phyloP scores from a whole-genome alignment of 139 green algal species.

The Chlamydomonas sphaeroides region DNA sequence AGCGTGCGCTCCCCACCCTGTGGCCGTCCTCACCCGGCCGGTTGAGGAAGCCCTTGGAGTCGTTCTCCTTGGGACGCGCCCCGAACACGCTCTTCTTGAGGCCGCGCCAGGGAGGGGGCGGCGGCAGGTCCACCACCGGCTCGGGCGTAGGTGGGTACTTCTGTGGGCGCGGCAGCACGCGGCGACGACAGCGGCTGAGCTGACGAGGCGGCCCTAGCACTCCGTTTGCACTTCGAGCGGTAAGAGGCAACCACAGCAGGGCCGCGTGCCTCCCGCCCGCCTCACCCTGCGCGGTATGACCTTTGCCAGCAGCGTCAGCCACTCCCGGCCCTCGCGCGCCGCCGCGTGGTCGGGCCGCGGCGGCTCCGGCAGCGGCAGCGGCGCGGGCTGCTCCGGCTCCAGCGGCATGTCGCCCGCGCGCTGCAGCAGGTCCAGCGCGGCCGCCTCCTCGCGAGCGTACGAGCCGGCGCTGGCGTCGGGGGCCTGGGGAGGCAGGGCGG shows the following conservation, averaged over 20 bases:
- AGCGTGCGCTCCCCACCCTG: too few species aligned
- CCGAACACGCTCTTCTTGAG: constrained; percentile 8
- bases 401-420: neutral
- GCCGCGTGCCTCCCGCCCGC: too few species aligned
- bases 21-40: neutral
- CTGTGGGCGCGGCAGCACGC: too few species aligned
- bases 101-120: neutral
- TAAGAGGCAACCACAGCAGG: too few species aligned
- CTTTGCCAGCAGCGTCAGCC: neutral
- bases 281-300: neutral
- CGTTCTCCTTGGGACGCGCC: constrained; percentile 1
- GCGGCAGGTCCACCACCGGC: neutral
- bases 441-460: constrained; percentile 29
- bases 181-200: too few species aligned
- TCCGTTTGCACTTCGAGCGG: too few species aligned
- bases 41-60: neutral
- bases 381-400: neutral
- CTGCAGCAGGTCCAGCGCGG: neutral
- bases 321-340: neutral
- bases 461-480: constrained; percentile 26
- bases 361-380: neutral
- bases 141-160: neutral
- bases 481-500: constrained; percentile 15
- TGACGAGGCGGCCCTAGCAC: too few species aligned
- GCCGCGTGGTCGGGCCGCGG: constrained; percentile 5